These are phyloP conservation scores for Mucor piriformis DNA, from an alignment of 371 early-diverging fungal genomes.

Conservation along the genomic window DNA sequence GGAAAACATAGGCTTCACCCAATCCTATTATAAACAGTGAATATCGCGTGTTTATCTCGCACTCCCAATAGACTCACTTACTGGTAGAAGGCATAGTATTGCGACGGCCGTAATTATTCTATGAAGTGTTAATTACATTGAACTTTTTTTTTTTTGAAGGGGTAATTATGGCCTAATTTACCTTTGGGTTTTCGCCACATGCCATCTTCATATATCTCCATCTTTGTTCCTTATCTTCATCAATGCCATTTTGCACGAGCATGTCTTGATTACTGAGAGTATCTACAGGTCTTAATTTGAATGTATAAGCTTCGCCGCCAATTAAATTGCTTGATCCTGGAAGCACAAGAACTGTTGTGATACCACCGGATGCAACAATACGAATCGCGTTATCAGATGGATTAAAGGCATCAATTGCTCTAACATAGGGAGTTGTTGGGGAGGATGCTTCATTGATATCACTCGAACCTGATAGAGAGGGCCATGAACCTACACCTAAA, in stretches of 20 bases:
- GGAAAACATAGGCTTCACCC: slow-evolving; percentile 75
- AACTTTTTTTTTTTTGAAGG: too few relatives aligned
- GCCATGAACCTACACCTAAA: slow-evolving; percentile 68
- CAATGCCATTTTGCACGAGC: slow-evolving; percentile 60
- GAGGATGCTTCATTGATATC: slow-evolving; percentile 74
- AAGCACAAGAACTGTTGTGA: slow-evolving; percentile 74
- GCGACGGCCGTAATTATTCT: slow-evolving; percentile 30
- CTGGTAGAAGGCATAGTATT: slow-evolving; percentile 35
- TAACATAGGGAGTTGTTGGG: slow-evolving; percentile 61
- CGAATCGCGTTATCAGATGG: slow-evolving; percentile 66
- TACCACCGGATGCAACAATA: slow-evolving; percentile 75
- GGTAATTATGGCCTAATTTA: slow-evolving; percentile 63
- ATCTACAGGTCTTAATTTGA: slow-evolving; percentile 57
- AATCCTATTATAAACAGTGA: slow-evolving; percentile 41
- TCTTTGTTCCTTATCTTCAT: slow-evolving; percentile 19
- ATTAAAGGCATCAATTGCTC: slow-evolving; percentile 61
- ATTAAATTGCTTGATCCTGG: slow-evolving; percentile 80
- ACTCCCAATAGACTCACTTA: slow-evolving; percentile 4
- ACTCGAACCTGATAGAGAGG: slow-evolving; percentile 47
- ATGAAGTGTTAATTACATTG: too few relatives aligned
- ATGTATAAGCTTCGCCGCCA: slow-evolving; percentile 76
- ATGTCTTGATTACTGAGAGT: slow-evolving; percentile 65
- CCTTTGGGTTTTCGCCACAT: slow-evolving; percentile 81
- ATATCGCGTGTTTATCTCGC: neutral
- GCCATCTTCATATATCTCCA: slow-evolving; percentile 85